Evolutionary conservation across 129 eudicot species (phyloP), one percentile per base, ranked within the genome.

Genomic region (Mikania micrantha): DNA sequence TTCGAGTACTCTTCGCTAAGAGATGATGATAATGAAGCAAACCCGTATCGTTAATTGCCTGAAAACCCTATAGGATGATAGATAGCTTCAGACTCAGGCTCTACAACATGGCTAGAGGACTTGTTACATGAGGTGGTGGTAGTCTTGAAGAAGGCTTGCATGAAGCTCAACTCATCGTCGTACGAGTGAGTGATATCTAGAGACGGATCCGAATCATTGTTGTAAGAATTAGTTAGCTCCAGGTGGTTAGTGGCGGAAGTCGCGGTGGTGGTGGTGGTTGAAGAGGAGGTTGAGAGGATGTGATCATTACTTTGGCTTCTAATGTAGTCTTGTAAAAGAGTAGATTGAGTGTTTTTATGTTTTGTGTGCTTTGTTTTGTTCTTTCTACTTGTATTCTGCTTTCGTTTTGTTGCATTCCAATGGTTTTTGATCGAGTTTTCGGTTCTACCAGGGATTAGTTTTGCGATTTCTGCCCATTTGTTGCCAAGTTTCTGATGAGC

Each of bases 351-450:
- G 3, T 69, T 64, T 13, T 32, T 75, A 25, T 69, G 40, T 64
- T 72, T 60, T 2, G 63, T 8, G 45, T 59, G 57, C 4, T 24
- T 62, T 71, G 62, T 85, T 68, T 79, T 81, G 73, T 31, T 66
- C 53, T 73, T 85, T 48, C 79, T 82, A 70, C 66, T 54, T 0
- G 88, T 77, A 61, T 79, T 79, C 50, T 88, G 87, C 69, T 83
- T 82, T 63, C 96, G 80, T 68, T 82, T 88, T 10, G 96, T 85
- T 0, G 96, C 96, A 60, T 85, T 88, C 96, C 96, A 88, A 59
- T 88, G 90, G 29, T 88, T 88, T 69, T 88, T 88, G 20, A 88
- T 85, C 5, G 91, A 70, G 11, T 88, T 88, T 72, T 88, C 96
- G 3, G 87, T 88, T 61, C 96, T 81, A 24, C 96, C 92, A 0